phyloP scores from a whole-genome alignment of 495 filamentous ascomycete genomes.

The Lophiostoma macrostomum region DNA sequence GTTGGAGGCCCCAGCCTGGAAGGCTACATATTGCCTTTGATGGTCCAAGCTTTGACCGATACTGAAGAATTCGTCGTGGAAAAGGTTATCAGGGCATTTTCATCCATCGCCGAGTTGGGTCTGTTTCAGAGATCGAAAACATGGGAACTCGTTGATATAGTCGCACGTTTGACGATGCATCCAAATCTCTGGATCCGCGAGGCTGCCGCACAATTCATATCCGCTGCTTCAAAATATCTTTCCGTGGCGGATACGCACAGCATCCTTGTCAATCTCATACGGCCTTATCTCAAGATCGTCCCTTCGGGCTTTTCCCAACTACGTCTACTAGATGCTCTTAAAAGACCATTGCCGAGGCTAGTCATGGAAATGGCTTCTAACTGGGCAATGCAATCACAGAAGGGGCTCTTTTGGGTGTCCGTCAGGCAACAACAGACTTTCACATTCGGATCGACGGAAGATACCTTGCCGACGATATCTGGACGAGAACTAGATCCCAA shows the following conservation, averaged over 20 bases:
- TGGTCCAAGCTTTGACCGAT: constrained; percentile 95
- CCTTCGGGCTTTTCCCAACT: constrained; percentile 62
- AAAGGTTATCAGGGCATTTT: constrained; percentile 80
- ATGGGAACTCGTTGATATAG: constrained; percentile 80
- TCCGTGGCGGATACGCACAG: constrained; percentile 78
- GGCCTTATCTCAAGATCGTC: constrained; percentile 74
- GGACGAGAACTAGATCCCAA: constrained; percentile 46
- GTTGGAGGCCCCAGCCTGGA: constrained; percentile 84
- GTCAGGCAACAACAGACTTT: constrained; percentile 64
- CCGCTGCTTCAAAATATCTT: constrained; percentile 71
- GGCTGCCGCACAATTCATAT: constrained; percentile 77
- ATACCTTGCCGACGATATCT: constrained; percentile 46
- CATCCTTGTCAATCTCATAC: constrained; percentile 73
- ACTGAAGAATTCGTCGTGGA: constrained; percentile 94
- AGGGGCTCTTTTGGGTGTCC: constrained; percentile 81
- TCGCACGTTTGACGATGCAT: constrained; percentile 82
- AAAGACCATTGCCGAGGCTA: constrained; percentile 72
- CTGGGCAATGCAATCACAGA: constrained; percentile 78
- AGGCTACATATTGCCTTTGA: constrained; percentile 92
- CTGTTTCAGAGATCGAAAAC: constrained; percentile 78
- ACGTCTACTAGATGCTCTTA: constrained; percentile 75
- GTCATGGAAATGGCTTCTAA: constrained; percentile 80
- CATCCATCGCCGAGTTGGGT: constrained; percentile 84
- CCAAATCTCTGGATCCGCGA: constrained; percentile 95
- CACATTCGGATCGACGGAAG: constrained; percentile 56